Evolutionary conservation across 2,329 filamentous ascomycete genomes (phyloP), one percentile per base, ranked within the genome.

Genomic region (Trichophyton mentagrophytes): DNA sequence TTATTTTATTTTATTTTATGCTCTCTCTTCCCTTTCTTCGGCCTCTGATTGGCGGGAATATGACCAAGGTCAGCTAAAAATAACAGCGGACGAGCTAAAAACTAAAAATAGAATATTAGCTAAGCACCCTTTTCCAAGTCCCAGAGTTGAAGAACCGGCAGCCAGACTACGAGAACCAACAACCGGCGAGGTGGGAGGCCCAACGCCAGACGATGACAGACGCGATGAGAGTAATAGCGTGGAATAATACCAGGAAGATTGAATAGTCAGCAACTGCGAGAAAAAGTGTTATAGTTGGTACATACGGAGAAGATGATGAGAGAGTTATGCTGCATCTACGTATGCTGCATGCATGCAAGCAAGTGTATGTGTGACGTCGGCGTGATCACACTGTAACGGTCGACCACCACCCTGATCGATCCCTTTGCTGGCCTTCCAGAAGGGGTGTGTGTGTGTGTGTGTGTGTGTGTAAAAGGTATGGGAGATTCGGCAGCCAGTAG

Each of bases 301-400:
- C 22, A n/a, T n/a, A n/a, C n/a, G 22, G 22, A 22, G 22, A 2
- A 22, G 22, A n/a, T 27, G 25, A 25, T 3, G 3, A 13, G 11
- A 25, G 22, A 33, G 49, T n/a, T 27, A 53, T 53, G 22, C 27
- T 17, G 17, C 22, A 33, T 33, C 46, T 22, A n/a, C 17, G 22
- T 30, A n/a, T 13, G 49, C 13, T 53, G 49, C 44, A 47, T 25
- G 42, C 27, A 30, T n/a, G n/a, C n/a, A n/a, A 30, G 27, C 27
- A 30, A 30, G 27, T 20, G 27, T 20, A 46, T 51, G 49, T 53
- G n/a, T 13, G 27, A 53, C 49, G 27, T 15, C 27, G 49, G 30
- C 49, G 22, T 25, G 49, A 53, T 53, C 49, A 53, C 49, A 53
- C 49, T 53, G 49, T 53, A 53, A 33, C 49, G 27, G 49, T 33